Percentiles rank a stretch among this genome's conserved stretches.
phyloP scores from a whole-genome alignment of 768 basidiomycete genomes.

The Boletales sp. region DNA sequence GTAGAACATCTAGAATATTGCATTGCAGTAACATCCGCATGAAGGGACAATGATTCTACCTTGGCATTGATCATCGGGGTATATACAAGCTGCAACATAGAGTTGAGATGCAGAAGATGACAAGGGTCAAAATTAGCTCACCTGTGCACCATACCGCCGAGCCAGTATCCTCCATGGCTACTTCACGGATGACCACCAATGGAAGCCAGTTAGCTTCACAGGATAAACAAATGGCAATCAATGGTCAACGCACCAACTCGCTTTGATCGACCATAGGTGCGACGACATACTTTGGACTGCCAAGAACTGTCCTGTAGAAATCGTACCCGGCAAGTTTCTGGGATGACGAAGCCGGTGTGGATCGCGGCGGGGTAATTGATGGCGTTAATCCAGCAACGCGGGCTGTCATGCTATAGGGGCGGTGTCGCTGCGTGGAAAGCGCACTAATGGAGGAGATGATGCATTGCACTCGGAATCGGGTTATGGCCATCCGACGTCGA shows the following conservation, averaged over 20 bases:
- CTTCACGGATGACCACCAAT: conserved; percentile 3
- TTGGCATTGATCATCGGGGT: conserved; percentile 99
- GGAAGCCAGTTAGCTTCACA: background rate
- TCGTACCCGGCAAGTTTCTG: conserved; percentile 72
- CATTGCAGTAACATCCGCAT: background rate
- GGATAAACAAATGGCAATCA: background rate
- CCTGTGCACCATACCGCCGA: conserved; percentile 78
- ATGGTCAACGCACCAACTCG: conserved; percentile 67
- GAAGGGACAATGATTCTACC: conserved; percentile 32
- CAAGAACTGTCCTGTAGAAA: conserved; percentile 75
- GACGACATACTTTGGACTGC: conserved; percentile 84
- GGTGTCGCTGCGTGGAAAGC: no score
- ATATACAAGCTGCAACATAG: conserved; percentile 63
- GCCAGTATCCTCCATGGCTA: conserved; percentile 91
- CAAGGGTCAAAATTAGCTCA: conserved; percentile 22
- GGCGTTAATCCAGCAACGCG: background rate
- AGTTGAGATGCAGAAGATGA: background rate
- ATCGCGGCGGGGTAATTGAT: background rate
- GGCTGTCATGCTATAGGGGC: conserved; percentile 1
- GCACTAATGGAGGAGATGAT: background rate
- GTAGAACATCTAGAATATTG: conserved; percentile 53
- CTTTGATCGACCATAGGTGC: conserved; percentile 99
- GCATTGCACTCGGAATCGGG: conserved; percentile 10
- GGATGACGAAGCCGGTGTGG: background rate
- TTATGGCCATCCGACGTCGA: no score